These are phyloP conservation scores for Dioszegia aurantiaca DNA, from an alignment of 768 basidiomycete genomes.

Conservation along the genomic window DNA sequence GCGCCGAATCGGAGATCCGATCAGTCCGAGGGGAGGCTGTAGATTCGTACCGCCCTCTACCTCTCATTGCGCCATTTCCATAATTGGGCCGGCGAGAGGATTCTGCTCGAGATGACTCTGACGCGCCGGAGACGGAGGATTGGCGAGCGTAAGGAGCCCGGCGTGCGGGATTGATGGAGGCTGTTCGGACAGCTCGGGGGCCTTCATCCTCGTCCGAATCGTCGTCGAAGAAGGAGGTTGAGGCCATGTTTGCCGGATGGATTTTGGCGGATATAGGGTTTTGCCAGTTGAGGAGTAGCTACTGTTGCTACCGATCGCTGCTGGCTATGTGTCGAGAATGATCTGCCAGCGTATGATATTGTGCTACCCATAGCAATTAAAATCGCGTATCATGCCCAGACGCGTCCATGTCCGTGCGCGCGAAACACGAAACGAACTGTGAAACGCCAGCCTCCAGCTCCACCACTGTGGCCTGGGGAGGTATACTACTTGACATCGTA, in stretches of 20 bases:
- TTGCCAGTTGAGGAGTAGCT: no score
- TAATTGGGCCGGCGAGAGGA: constrained; percentile 9
- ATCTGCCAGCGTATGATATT: no score
- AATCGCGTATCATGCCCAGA: neutral
- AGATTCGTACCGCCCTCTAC: neutral
- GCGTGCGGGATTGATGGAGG: constrained; percentile 2
- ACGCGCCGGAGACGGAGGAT: neutral
- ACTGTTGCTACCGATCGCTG: no score
- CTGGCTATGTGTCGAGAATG: neutral
- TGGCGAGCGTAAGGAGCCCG: neutral
- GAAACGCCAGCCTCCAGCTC: no score
- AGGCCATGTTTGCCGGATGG: neutral
- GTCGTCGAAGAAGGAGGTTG: constrained; percentile 3
- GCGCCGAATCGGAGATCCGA: neutral
- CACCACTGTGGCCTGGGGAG: no score
- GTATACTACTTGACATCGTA: no score
- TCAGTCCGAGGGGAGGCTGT: constrained; percentile 4
- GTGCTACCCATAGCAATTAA: no score
- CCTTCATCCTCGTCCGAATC: constrained; percentile 5
- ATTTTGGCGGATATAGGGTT: no score
- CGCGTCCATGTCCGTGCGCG: constrained; percentile 9
- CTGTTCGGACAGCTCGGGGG: neutral
- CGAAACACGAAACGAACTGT: constrained; percentile 1
- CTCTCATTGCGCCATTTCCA: neutral
- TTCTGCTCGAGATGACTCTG: constrained; percentile 5